phyloP scores from a whole-genome alignment of 2,329 filamentous ascomycete species.

The Ophiosphaerella herpotricha region DNA sequence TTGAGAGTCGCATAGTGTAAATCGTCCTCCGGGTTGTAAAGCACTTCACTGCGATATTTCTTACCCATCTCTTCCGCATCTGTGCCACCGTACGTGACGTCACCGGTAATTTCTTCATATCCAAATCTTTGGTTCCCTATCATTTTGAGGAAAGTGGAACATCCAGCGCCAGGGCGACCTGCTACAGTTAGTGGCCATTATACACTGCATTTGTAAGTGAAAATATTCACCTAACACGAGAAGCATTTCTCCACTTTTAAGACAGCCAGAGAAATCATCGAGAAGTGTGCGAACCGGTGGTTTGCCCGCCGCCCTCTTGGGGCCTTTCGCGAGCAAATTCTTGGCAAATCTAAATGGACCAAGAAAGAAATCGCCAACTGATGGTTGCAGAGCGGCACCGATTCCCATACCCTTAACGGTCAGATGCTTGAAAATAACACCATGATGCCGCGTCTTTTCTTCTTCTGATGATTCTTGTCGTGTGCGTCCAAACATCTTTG shows the following conservation, averaged over 20 bases:
- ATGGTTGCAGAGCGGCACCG: constrained; percentile 66
- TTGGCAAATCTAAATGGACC: constrained; percentile 60
- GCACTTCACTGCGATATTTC: constrained; percentile 66
- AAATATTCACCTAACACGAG: constrained; percentile 59
- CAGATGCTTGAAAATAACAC: constrained; percentile 68
- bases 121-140: constrained; percentile 67
- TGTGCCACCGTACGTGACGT: constrained; percentile 60
- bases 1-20: constrained; percentile 79
- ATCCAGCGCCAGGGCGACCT: constrained; percentile 68
- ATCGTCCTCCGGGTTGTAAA: constrained; percentile 80
- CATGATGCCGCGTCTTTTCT: constrained; percentile 70
- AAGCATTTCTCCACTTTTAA: constrained; percentile 74
- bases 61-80: constrained; percentile 57
- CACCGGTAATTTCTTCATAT: constrained; percentile 62
- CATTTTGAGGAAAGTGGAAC: constrained; percentile 72
- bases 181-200: too few relatives aligned
- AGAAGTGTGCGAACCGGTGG: constrained; percentile 68
- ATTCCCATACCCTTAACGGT: constrained; percentile 66
- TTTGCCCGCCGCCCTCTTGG: constrained; percentile 49
- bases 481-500: constrained; percentile 70
- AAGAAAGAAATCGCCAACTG: constrained; percentile 64
- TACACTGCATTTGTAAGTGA: too few relatives aligned
- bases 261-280: constrained; percentile 67
- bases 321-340: constrained; percentile 55
- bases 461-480: constrained; percentile 70